Evolutionary conservation across 1,139 yeast species (phyloP), one percentile per base, ranked within the genome.

Genomic region (Waltiozyma sp.): DNA sequence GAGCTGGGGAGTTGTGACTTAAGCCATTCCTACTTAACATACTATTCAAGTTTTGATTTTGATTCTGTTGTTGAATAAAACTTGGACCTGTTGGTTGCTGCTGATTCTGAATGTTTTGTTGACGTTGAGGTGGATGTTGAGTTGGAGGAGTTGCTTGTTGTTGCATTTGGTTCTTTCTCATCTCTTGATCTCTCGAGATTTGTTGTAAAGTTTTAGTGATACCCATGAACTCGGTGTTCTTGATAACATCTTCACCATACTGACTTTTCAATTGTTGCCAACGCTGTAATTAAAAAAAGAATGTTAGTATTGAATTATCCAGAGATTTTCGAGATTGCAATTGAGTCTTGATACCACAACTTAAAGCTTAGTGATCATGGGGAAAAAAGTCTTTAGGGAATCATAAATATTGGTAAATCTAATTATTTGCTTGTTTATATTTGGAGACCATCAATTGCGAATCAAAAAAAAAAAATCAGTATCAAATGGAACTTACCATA

Each of bases 201-300:
- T 65, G 68, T 53, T 73, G 73, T 47, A 78, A 64, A 43, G 76
- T 64, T 51, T 72, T 77, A 37, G 80, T 73, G 51, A 77, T 68
- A 49, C 75, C 78, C 38, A 73, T 69, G 57, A 73, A 79, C 60
- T 79, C 85, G 15, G 80, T 79, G 31, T 75, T 75, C 48, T 72
- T 73, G 11, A 70, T 69, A 1, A 79, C 85, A 49, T 72, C 76
- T 40, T 77, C 82, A n/a, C 85, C 84, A 53, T 67, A 75, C 54
- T 78, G 81, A 44, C 69, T 68, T 46, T 76, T 70, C 50, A 79
- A 63, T 55, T 75, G 80, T 50, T 75, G 77, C 83, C 84, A 77
- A 47, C 83, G 73, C 59, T 68, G 40, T 37, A 19, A 31, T 6
- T 31, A n/a, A 33, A 5, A 19, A 14, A n/a, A 33, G 4, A 19